phyloP scores from a whole-genome alignment of 139 green algal genomes.

The Edaphochlamys debaryana region DNA sequence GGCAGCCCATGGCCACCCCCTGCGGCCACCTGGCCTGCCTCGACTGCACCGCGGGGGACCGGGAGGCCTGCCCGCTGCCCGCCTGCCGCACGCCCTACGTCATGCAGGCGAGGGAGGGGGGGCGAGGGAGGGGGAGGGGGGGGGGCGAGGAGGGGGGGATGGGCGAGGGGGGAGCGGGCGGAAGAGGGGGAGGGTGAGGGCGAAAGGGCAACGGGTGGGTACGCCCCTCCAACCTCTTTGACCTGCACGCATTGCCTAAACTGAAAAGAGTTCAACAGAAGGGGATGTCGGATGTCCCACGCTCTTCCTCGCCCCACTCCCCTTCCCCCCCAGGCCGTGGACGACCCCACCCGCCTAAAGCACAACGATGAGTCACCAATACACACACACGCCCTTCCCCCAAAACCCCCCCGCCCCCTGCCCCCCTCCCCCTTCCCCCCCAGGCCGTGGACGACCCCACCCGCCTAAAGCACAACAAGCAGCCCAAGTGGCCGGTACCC shows the following conservation, averaged over 20 bases:
- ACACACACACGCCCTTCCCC: neutral
- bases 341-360: slow-evolving; percentile 72
- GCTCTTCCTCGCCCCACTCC: neutral
- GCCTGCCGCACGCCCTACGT: slow-evolving; percentile 70
- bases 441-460: slow-evolving; percentile 75
- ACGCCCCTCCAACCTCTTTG: too few relatives aligned
- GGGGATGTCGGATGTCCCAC: too few relatives aligned
- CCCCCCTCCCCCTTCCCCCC: neutral
- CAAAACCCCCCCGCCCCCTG: neutral
- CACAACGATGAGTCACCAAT: slow-evolving; percentile 69
- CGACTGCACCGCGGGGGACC: slow-evolving; percentile 68
- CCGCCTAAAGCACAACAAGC: slow-evolving; percentile 65
- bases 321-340: slow-evolving; percentile 48
- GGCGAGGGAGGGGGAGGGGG: neutral
- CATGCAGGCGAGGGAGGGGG: slow-evolving; percentile 57
- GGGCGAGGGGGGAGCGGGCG: neutral
- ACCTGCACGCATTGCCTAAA: too few relatives aligned
- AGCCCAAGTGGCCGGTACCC: slow-evolving; percentile 81
- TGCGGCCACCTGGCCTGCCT: slow-evolving; percentile 91
- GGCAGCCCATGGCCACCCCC: slow-evolving; percentile 81
- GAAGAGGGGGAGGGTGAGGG: too few relatives aligned
- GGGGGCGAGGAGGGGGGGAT: neutral
- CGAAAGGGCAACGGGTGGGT: too few relatives aligned
- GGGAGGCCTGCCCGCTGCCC: slow-evolving; percentile 55
- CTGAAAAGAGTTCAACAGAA: too few relatives aligned